Base-by-base conservation (phyloP, 768 basidiomycete genomes). In the Gautieria morchelliformis region DNA sequence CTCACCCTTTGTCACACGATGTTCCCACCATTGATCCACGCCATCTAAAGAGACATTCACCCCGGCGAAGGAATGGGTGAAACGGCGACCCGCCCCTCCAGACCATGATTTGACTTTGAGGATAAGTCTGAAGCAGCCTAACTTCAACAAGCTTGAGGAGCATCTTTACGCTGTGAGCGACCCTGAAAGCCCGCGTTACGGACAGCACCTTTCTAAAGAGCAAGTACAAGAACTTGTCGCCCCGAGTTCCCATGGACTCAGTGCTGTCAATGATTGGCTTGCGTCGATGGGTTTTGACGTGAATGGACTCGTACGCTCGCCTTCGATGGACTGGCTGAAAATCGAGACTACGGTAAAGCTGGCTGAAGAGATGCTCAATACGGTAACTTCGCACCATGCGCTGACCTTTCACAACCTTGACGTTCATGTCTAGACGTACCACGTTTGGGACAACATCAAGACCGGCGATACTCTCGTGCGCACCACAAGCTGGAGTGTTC, bases 291-390 rank as follows among this genome's bases (percentile, higher is more conserved):
- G 81, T 33, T 68, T 88, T 27, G 59, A 63, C 15, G 77, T 78
- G 45, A 65, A 72, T 41, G 73, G 78, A 56, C 61, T 81, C 20
- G 60, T 69, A 42, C 78, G 80, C 9, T 85, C 86, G 11, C 75
- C 83, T 3, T 84, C 85, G 0, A 75, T 78, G 49, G 87, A 88
- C 60, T 89, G 85, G 87, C 70, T 87, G 12, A 80, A 74, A 6
- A 65, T 87, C 41, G 78, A 68, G 12, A 69, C 87, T 7, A 78
- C 85, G 0, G 74, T 89, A 46, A 62, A 70, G 35, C 60, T 81
- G 24, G 86, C 81, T 0, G 87, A 89, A 67, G 70, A 78, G 61
- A 83, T 89, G 79, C 74, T 89, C n/a, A 71, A 80, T 63, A 84
- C 87, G 47, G 85, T 85, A 62, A 63, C 78, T 42, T 33, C 22